Percentiles rank a stretch among this genome's conserved stretches.
Evolutionary conservation across 495 filamentous ascomycete species (phyloP).

Genomic region (Xeromyces bisporus): DNA sequence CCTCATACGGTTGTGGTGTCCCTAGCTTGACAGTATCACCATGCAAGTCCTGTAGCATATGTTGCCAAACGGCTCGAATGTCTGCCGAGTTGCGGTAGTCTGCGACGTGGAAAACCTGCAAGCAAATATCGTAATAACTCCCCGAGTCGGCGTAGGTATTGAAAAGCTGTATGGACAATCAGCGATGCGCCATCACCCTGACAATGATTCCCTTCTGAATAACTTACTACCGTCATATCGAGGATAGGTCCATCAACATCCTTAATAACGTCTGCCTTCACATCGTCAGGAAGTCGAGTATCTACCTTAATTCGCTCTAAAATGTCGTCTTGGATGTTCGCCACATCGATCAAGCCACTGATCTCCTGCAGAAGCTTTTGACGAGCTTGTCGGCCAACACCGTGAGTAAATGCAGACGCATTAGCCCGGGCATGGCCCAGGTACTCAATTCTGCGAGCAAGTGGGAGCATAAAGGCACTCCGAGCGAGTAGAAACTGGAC

Average conservation of each 20-base stretch:
- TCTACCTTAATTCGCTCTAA: constrained; percentile 65
- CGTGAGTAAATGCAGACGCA: constrained; percentile 55
- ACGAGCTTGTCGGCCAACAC: constrained; percentile 54
- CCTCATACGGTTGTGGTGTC: constrained; percentile 57
- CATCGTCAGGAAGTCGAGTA: constrained; percentile 41
- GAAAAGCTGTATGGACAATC: constrained; percentile 46
- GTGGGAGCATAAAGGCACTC: constrained; percentile 53
- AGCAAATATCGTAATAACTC: constrained; percentile 78
- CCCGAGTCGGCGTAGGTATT: constrained; percentile 79
- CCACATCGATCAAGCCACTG: constrained; percentile 74
- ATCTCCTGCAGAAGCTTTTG: constrained; percentile 68
- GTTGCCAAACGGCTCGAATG: constrained; percentile 69
- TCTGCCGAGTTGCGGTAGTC: constrained; percentile 73
- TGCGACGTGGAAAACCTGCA: constrained; percentile 75
- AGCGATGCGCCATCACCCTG: too few relatives aligned
- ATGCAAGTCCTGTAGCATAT: constrained; percentile 56
- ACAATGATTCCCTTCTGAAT: too few relatives aligned
- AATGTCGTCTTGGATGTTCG: constrained; percentile 87
- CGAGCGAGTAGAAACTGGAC: constrained; percentile 74
- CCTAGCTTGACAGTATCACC: constrained; percentile 36
- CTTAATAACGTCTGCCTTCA: constrained; percentile 39
- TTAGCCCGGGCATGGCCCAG: constrained; percentile 77
- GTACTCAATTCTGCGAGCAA: constrained; percentile 73
- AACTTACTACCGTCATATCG: constrained; percentile 55
- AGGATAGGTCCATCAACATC: constrained; percentile 60